Percentiles rank a stretch among this genome's conserved stretches.
These are phyloP conservation scores for Oenanthe sinensis DNA, from an alignment of 129 eudicot genomes.

Conservation along the genomic window DNA sequence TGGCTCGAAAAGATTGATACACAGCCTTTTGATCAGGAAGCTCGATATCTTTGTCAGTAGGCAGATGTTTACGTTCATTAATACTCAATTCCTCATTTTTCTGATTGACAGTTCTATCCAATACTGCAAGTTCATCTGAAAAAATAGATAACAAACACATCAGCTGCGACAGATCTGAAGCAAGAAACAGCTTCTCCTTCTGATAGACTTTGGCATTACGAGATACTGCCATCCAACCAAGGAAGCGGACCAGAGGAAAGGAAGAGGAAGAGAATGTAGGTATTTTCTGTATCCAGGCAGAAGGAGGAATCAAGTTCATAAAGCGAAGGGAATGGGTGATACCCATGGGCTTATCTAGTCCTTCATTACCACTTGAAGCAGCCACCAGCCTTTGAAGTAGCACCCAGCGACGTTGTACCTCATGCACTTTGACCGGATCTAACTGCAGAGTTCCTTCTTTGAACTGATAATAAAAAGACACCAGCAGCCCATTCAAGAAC, in stretches of 20 bases:
- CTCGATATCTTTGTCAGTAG: constrained; percentile 16
- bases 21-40: constrained; percentile 18
- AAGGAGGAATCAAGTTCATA: constrained; percentile 63
- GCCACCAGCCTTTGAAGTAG: constrained; percentile 70
- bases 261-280: constrained; percentile 53
- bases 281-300: constrained; percentile 72
- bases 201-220: constrained; percentile 73
- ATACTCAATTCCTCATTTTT: constrained; percentile 24
- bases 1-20: constrained; percentile 47
- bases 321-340: constrained; percentile 35
- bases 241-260: constrained; percentile 72
- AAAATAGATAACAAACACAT: constrained; percentile 58
- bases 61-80: constrained; percentile 12
- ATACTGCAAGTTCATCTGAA: constrained; percentile 69
- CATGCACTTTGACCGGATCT: constrained; percentile 39
- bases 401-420: constrained; percentile 68
- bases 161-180: constrained; percentile 61
- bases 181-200: constrained; percentile 64
- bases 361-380: constrained; percentile 79
- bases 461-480: constrained; percentile 39
- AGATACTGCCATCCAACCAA: constrained; percentile 95
- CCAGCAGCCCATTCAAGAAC: constrained; percentile 46
- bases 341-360: constrained; percentile 21
- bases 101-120: constrained; percentile 32
- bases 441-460: constrained; percentile 50